Evolutionary conservation across 345 rosid species (phyloP), one percentile per base, ranked within the genome.

Genomic region (Eucalyptus regnans): DNA sequence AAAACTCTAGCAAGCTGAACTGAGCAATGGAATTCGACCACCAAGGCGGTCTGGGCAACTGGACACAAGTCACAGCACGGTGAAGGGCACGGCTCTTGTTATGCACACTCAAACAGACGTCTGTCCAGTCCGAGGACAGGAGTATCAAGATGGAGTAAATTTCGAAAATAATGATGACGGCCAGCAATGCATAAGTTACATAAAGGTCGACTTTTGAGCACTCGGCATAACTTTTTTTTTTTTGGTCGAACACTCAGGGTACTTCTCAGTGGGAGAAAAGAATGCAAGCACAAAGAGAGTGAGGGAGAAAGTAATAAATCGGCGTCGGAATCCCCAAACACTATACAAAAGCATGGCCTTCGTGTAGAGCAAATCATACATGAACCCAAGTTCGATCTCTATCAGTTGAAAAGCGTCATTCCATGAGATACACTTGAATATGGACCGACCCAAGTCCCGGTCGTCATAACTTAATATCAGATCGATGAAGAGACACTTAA

Each of bases 111-210:
- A 64, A 14, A 89, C 88, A 68, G 1, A 87, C 23, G 9, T 83
- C 37, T 5, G 89, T 50, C 92, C 90, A 88, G 27, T 87, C 88
- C 1, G 93, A 93, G 12, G 88, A 52, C 12, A 86, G 6, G 23
- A 81, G 76, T 62, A 52, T 3, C 22, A 58, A 85, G 9, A 76
- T 29, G 12, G 92, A 88, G 48, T 25, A 81, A 8, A 79, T 33
- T 27, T 93, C 92, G 12, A 90, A 76, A 33, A 68, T 14, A 80
- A 90, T 9, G 14, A 91, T 91, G 5, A 79, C 89, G 7, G 18
- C 60, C 14, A 91, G 86, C 64, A 92, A 52, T 22, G 56, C 33
- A 8, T 68, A 92, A 54, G 92, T 89, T 8, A 93, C 4, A 56
- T 31, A 9, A 22, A 71, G n/a, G 83, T 93, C 92, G 16, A 66